These are phyloP conservation scores for Colletotrichum trifolii DNA, from an alignment of 2,329 filamentous ascomycete genomes.

Conservation along the genomic window DNA sequence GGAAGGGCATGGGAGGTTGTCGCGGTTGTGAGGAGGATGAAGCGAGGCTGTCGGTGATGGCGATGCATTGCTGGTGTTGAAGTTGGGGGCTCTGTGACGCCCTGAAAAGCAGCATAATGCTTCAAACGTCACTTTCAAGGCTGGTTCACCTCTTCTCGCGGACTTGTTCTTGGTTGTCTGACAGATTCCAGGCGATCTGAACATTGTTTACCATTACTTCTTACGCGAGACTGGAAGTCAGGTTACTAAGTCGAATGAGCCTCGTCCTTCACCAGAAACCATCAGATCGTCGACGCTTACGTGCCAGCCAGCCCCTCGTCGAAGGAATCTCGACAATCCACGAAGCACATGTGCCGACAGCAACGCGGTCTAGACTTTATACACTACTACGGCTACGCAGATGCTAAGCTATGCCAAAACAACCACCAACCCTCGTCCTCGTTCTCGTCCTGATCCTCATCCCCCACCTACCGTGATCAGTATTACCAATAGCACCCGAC, in stretches of 20 bases:
- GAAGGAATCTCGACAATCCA: background rate
- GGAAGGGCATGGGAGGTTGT: slow-evolving; percentile 27
- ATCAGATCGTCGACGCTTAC: too few relatives aligned
- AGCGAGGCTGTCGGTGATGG: background rate
- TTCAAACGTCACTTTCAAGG: too few relatives aligned
- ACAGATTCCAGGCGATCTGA: too few relatives aligned
- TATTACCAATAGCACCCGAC: background rate
- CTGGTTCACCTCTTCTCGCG: too few relatives aligned
- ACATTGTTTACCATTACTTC: too few relatives aligned
- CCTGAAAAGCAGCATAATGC: background rate
- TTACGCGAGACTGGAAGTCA: too few relatives aligned
- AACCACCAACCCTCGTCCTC: background rate
- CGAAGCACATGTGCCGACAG: background rate
- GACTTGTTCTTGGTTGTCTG: too few relatives aligned
- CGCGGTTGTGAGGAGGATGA: slow-evolving; percentile 6
- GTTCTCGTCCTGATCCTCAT: too few relatives aligned
- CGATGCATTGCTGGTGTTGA: background rate
- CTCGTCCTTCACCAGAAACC: too few relatives aligned
- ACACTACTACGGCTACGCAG: slow-evolving; percentile 11
- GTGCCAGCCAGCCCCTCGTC: too few relatives aligned
- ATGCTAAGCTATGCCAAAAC: slow-evolving; percentile 32
- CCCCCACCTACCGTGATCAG: background rate
- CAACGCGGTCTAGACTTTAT: slow-evolving; percentile 21
- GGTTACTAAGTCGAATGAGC: too few relatives aligned
- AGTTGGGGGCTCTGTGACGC: background rate